These are phyloP conservation scores for Euclidium syriacum DNA, from an alignment of 345 rosid species.

Conservation along the genomic window DNA sequence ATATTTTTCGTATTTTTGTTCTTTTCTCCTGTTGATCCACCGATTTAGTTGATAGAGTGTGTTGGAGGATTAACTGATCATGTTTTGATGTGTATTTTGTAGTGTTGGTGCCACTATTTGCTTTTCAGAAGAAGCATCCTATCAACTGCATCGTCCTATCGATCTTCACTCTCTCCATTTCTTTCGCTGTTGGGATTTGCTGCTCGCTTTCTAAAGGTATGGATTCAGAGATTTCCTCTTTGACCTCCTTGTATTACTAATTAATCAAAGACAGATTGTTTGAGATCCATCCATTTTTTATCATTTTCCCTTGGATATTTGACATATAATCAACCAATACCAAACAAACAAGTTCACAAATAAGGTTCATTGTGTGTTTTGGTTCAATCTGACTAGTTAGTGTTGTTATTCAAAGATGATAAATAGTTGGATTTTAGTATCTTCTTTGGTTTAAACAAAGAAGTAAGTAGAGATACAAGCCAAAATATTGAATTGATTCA, in stretches of 20 bases:
- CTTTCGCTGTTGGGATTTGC: conserved; percentile 47
- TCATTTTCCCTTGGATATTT: neutral
- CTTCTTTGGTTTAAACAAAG: neutral
- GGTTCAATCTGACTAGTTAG: too few relatives aligned
- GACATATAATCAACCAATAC: too few relatives aligned
- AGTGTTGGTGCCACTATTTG: conserved; percentile 48
- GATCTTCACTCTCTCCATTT: conserved; percentile 45
- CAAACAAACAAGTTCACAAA: too few relatives aligned
- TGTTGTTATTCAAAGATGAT: neutral
- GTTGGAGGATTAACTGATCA: neutral
- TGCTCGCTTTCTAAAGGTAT: conserved; percentile 57
- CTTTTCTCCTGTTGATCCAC: too few relatives aligned
- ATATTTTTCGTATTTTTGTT: too few relatives aligned
- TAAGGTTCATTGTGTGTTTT: too few relatives aligned
- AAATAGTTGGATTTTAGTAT: neutral
- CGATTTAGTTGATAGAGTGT: too few relatives aligned
- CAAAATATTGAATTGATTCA: neutral
- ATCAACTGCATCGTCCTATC: conserved; percentile 45
- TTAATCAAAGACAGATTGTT: neutral
- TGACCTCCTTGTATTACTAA: neutral
- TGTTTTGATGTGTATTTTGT: conserved; percentile 11
- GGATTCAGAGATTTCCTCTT: neutral
- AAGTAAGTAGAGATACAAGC: neutral
- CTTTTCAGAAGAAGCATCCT: conserved; percentile 48
- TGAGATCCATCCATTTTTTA: neutral